Percentiles rank a stretch among this genome's conserved stretches.
phyloP scores from a whole-genome alignment of 23 red algal genomes.

The Gracilaria caudata region DNA sequence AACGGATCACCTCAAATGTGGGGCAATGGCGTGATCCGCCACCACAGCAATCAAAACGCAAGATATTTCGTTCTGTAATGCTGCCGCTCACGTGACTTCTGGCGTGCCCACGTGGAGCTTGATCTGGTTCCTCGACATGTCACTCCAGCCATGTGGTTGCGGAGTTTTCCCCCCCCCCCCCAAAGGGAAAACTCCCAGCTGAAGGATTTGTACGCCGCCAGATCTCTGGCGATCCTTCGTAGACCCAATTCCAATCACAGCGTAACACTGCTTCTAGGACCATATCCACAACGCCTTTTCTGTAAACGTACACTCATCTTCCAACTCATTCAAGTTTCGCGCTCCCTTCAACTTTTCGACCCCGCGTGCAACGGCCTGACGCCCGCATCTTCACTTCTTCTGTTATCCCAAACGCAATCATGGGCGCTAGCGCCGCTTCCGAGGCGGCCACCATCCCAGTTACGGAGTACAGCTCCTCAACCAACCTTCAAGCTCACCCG shows the following conservation, averaged over 20 bases:
- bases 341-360: not conserved
- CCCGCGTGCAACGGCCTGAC: not conserved
- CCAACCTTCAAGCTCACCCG: constrained; percentile 33
- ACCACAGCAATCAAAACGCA: not conserved
- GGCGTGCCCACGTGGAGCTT: not conserved
- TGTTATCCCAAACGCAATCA: not conserved
- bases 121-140: not conserved
- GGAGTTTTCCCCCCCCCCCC: too few species aligned
- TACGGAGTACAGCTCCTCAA: constrained; percentile 15
- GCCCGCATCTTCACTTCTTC: not conserved
- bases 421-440: constrained; percentile 40
- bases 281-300: not conserved
- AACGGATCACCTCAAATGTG: too few species aligned
- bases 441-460: not conserved
- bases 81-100: not conserved
- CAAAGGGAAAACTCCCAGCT: not conserved
- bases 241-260: not conserved
- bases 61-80: constrained; percentile 8
- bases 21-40: not conserved
- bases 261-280: not conserved
- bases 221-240: too few species aligned
- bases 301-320: not conserved
- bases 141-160: not conserved
- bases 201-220: not conserved
- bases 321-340: not conserved